Base-by-base conservation (phyloP, 2,329 filamentous ascomycete genomes). In the Dichotomopilus funicola region DNA sequence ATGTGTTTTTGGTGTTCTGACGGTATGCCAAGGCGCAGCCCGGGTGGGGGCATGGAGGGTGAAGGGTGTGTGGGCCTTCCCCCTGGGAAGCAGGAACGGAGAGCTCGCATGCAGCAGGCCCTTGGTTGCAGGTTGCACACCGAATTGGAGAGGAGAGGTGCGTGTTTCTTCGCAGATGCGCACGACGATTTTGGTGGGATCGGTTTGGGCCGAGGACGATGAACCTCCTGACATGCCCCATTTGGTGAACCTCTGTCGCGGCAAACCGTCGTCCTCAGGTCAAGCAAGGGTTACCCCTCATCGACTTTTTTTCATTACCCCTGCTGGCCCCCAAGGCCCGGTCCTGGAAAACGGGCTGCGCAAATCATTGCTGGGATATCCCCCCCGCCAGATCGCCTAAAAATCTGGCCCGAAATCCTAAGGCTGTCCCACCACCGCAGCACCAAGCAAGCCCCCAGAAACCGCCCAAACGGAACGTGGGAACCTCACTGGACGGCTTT, bases 1-100 rank as follows among this genome's bases (percentile, higher is more conserved):
- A 31, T 10, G 33, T 35, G 31, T 45, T 48, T 51, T 55, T 51
- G 56, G 49, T 58, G 57, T 61, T 56, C 52, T 53, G 47, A 51
- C 55, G 57, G 48, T 51, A 55, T 54, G 55, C 51, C 55, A 62
- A 52, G 56, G 61, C 60, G 57, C 62, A 63, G 61, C 42, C 51
- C 19, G 19, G 19, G 19, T 27, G 19, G 19, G 19, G 19, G 19
- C 19, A 27, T 27, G 19, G 19, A 27, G 19, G 19, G 19, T 27
- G 38, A 51, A 44, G 47, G 42, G 58, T 58, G 56, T 52, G 54
- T 44, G 54, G 40, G 44, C 49, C 54, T 34, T 45, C 54, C 37
- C 54, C 51, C 49, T 56, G 47, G 54, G 49, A 56, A 59, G 48
- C 60, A 62, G 58, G 55, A 58, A 60, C 54, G 45, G 47, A 49